Evolutionary conservation across 306 rosid species (phyloP).

Genomic region (Prunus mira): DNA sequence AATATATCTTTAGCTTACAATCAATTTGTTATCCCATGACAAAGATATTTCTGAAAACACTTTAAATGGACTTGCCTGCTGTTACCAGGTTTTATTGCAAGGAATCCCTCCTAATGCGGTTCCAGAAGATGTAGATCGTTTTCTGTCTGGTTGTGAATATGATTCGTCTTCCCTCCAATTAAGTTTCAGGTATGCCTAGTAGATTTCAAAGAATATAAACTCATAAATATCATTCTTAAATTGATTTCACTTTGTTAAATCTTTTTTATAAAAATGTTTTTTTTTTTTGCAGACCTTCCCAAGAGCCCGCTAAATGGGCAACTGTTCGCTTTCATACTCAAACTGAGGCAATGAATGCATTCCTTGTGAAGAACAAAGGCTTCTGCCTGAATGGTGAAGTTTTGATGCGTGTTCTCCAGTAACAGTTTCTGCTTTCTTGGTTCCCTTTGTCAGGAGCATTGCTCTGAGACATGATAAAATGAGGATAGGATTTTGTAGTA

Average conservation of each 20-base stretch:
- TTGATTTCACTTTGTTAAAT: conserved; percentile 15
- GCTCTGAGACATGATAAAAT: neutral
- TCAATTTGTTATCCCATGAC: neutral
- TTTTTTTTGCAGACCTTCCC: conserved; percentile 41
- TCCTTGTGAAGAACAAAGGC: conserved; percentile 58
- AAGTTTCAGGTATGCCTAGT: conserved; percentile 41
- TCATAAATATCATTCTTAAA: neutral
- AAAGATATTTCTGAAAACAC: neutral
- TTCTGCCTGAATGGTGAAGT: conserved; percentile 58
- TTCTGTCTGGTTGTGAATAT: conserved; percentile 52
- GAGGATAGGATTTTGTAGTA: conserved; percentile 14
- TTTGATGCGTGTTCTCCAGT: conserved; percentile 61
- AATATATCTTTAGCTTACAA: neutral
- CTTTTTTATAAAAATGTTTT: neutral
- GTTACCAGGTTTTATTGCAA: conserved; percentile 58
- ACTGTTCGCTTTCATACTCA: conserved; percentile 47
- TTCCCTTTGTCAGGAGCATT: neutral
- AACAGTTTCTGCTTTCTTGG: conserved; percentile 4
- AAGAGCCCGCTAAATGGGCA: conserved; percentile 45
- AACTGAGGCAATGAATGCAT: conserved; percentile 65
- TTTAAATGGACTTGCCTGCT: conserved; percentile 8
- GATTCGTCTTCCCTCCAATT: conserved; percentile 45
- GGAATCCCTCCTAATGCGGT: conserved; percentile 46
- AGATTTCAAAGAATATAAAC: neutral
- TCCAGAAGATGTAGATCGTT: conserved; percentile 50